These are phyloP conservation scores for Thalassiosira mediterranea DNA, from an alignment of 352 stramenopile species.

Conservation along the genomic window DNA sequence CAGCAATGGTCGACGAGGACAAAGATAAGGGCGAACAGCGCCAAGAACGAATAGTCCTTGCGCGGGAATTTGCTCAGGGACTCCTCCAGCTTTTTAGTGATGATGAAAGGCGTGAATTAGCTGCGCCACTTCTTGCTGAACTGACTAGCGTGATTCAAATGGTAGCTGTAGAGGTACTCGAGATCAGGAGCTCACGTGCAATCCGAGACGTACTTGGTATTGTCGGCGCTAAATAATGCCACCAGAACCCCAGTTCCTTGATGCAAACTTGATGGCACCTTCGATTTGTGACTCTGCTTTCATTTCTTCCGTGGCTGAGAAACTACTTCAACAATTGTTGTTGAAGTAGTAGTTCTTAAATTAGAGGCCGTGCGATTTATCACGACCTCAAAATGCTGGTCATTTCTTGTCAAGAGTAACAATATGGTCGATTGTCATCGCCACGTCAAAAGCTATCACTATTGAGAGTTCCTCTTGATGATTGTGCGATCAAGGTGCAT, in stretches of 20 bases:
- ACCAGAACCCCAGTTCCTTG: too few relatives aligned
- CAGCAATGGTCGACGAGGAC: slow-evolving; percentile 52
- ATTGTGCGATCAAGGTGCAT: too few relatives aligned
- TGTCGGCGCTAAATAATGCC: slow-evolving; percentile 19
- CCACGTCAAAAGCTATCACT: too few relatives aligned
- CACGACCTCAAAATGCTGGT: too few relatives aligned
- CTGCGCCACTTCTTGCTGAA: slow-evolving; percentile 68
- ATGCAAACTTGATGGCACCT: neutral
- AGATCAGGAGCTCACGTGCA: slow-evolving; percentile 77
- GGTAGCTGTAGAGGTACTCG: slow-evolving; percentile 82
- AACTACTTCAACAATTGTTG: too few relatives aligned
- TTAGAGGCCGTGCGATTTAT: too few relatives aligned
- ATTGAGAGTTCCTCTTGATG: too few relatives aligned
- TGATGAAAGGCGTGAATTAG: slow-evolving; percentile 59
- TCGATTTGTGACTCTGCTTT: neutral
- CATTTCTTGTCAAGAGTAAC: too few relatives aligned
- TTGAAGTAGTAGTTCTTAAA: too few relatives aligned
- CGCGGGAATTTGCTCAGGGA: slow-evolving; percentile 64
- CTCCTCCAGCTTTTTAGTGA: slow-evolving; percentile 56
- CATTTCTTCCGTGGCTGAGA: too few relatives aligned
- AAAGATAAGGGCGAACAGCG: slow-evolving; percentile 17
- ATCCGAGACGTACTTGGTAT: slow-evolving; percentile 67
- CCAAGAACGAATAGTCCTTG: slow-evolving; percentile 59
- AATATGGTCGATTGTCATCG: too few relatives aligned
- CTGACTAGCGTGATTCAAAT: slow-evolving; percentile 74